Evolutionary conservation across 331 rosid genomes (phyloP).

Genomic region (Malus hybrid): DNA sequence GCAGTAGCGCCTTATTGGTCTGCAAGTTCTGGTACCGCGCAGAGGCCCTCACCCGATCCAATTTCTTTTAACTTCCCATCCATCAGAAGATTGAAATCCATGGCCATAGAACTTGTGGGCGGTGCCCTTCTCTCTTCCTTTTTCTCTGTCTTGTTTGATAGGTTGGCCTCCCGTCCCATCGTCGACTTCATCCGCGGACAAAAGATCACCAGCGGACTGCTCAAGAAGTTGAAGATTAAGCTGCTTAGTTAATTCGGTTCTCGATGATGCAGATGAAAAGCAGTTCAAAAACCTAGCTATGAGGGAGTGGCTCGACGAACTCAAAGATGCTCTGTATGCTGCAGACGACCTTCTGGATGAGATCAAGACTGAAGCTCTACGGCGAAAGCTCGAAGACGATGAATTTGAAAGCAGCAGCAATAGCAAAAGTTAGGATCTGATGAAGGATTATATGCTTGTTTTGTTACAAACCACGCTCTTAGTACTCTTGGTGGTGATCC

Average conservation of each 20-base stretch:
- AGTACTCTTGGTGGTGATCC: slow-evolving; percentile 90
- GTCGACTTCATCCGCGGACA: neutral
- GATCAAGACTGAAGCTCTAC: slow-evolving; percentile 5
- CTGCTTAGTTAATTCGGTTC: neutral
- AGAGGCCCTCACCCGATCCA: slow-evolving; percentile 85
- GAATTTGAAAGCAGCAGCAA: neutral
- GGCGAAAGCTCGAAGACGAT: neutral
- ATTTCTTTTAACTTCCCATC: too few species aligned
- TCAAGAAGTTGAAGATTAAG: neutral
- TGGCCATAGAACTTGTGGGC: neutral
- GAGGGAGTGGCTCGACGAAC: slow-evolving; percentile 24
- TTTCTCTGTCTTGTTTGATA: neutral
- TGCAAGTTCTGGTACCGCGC: slow-evolving; percentile 91
- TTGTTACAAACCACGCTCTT: slow-evolving; percentile 89
- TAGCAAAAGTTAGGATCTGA: slow-evolving; percentile 49
- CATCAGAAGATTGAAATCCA: neutral
- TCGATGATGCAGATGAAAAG: slow-evolving; percentile 27
- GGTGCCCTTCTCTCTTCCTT: neutral
- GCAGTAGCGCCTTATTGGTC: slow-evolving; percentile 91
- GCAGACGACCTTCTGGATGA: neutral
- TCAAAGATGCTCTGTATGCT: slow-evolving; percentile 19
- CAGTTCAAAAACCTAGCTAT: slow-evolving; percentile 8
- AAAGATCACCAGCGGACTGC: neutral
- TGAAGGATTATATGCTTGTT: slow-evolving; percentile 92
- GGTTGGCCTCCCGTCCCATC: neutral